Base-by-base conservation (phyloP, 306 rosid species). In the Pyrus communis region DNA sequence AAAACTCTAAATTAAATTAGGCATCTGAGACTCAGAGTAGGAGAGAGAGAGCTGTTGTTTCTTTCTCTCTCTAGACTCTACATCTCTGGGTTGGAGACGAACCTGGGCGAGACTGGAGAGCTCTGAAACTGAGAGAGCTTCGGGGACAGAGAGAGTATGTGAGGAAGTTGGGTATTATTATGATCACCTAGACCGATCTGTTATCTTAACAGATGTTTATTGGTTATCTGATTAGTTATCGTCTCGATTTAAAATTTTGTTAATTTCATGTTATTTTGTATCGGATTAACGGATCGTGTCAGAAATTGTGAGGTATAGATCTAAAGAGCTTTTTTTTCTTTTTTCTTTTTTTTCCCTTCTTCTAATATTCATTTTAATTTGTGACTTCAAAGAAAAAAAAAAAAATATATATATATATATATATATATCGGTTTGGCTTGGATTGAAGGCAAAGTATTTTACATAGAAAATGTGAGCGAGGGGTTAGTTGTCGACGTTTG, bases 61-160 rank as follows among this genome's bases (percentile, higher is more conserved):
- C 28, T 22, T 27, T 61, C 35, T 25, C 35, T 27, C 35, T 61
- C 19, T 61, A 51, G 57, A 9, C 66, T 61, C 19, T 61, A 51
- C 1, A 5, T 65, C 54, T 60, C 61, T 51, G 23, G 25, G 69
- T 67, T 67, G 59, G 55, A 38, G 77, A 67, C 63, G 77, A 55
- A 81, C 80, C 84, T 77, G 80, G 5, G 9, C 40, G 51, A 59
- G 76, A 60, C 73, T 11, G 49, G 51, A 51, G 74, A 69, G 80
- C 87, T 76, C 87, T 86, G 87, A 84, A 84, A 86, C 86, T 84
- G 76, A 76, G 89, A 82, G 72, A 80, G 86, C 80, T 69, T 73
- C 82, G 61, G 46, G 46, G 21, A 57, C 59, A 67, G 79, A 81
- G 79, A 75, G 70, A 58, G 78, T 38, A 71, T 13, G 43, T 10